Base-by-base conservation (phyloP, 2,329 filamentous ascomycete species). In the Aspergillus cejpii region DNA sequence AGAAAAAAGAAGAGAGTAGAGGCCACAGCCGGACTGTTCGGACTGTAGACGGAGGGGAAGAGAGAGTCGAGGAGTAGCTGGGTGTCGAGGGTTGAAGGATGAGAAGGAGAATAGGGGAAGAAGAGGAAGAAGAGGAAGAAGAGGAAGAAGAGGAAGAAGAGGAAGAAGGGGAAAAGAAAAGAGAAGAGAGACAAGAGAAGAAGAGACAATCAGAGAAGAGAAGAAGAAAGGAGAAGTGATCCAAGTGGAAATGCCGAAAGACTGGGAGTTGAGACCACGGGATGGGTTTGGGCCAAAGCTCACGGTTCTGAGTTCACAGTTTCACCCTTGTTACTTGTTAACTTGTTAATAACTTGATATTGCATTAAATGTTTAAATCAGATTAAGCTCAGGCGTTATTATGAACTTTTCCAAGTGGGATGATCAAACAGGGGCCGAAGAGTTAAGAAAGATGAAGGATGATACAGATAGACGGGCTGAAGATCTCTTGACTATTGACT, bases 91-190 rank as follows among this genome's bases (percentile, higher is more conserved):
- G 42, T 43, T 44, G 39, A 41, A 37, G 40, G 21, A 27, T 15
- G 31, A 26, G 26, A 37, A 43, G 39, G 28, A 39, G 39, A 45
- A 29, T 28, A 40, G 39, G 37, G 41, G 43, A 47, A 37, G 37
- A 20, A 41, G 39, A 42, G 39, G 34, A 43, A 33, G 28, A 26
- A 19, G 45, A 23, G 15, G 39, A 20, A 44, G 15, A 33, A 39
- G 37, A 43, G 21, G 26, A 39, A 37, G 41, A 42, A 44, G 39
- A 47, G 33, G 29, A 41, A 43, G 38, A 44, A 41, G 29, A 36
- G 31, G 41, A 48, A 37, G 47, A 50, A 39, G 49, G 47, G 34
- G 28, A 41, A 44, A 50, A 50, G 41, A 57, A 47, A 37, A 39
- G 20, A 31, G 15, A 37, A 38, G 15, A 26, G 37, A 38, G 24